Percentiles rank a stretch among this genome's conserved stretches.
These are phyloP conservation scores for Mucor circinelloides DNA, from an alignment of 371 early-diverging fungal species.

Conservation along the genomic window DNA sequence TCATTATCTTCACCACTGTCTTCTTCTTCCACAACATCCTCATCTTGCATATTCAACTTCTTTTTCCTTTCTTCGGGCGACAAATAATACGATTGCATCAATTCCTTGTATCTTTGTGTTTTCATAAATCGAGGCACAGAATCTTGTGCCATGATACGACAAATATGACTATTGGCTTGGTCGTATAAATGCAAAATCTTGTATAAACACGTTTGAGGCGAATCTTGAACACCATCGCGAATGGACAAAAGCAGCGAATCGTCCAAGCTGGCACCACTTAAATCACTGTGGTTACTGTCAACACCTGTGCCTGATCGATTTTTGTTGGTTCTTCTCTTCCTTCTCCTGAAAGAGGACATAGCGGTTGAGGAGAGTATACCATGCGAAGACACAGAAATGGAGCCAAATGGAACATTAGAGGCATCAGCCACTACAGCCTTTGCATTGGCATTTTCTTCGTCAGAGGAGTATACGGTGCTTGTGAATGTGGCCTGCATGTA, in stretches of 20 bases:
- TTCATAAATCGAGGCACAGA: conserved; percentile 71
- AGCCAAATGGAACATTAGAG: conserved; percentile 20
- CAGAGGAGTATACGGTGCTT: not conserved
- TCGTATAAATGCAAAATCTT: conserved; percentile 54
- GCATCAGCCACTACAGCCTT: conserved; percentile 5
- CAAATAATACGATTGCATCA: conserved; percentile 16
- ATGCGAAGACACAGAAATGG: conserved; percentile 17
- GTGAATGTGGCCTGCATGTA: conserved; percentile 30
- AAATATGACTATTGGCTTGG: conserved; percentile 66
- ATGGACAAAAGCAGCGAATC: not conserved
- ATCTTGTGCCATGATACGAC: conserved; percentile 73
- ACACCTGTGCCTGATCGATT: not conserved
- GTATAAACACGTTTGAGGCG: conserved; percentile 16
- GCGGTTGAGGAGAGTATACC: conserved; percentile 6
- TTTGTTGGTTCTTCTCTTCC: not conserved
- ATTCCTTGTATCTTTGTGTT: conserved; percentile 55
- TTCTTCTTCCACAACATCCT: not conserved
- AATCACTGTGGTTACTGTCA: not conserved
- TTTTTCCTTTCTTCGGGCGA: not conserved
- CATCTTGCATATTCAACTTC: not conserved
- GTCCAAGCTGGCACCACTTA: not conserved
- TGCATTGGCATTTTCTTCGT: not conserved
- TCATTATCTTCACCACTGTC: not conserved
- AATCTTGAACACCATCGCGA: conserved; percentile 5
- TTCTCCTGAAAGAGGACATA: not conserved